These are phyloP conservation scores for Polytolypa hystricis DNA, from an alignment of 2,329 filamentous ascomycete species.

Conservation along the genomic window DNA sequence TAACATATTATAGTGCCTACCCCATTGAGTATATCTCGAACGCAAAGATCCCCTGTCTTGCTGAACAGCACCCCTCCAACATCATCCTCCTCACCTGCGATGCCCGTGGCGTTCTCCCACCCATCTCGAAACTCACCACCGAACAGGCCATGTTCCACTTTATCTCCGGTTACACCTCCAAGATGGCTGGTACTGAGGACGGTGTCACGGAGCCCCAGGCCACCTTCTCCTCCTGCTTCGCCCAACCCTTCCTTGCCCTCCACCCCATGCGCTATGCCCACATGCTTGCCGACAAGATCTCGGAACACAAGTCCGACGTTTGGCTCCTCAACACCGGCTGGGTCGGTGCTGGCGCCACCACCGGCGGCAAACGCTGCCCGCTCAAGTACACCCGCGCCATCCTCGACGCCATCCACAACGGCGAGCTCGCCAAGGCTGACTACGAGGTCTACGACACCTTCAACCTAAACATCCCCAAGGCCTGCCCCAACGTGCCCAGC, in stretches of 20 bases:
- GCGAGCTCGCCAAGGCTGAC: constrained; percentile 82
- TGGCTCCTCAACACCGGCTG: constrained; percentile 98
- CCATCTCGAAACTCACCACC: constrained; percentile 90
- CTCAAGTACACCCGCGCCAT: constrained; percentile 98
- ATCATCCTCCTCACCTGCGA: constrained; percentile 98
- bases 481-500: constrained; percentile 74
- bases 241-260: constrained; percentile 94
- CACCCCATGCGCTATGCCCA: constrained; percentile 98
- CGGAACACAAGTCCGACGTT: constrained; percentile 85
- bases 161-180: constrained; percentile 98
- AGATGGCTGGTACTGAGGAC: constrained; percentile 99
- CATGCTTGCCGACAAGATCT: constrained; percentile 98
- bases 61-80: constrained; percentile 80
- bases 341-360: constrained; percentile 83
- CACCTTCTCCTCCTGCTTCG: constrained; percentile 98
- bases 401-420: constrained; percentile 93
- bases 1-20: constrained; percentile 55
- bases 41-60: constrained; percentile 95
- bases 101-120: constrained; percentile 89
- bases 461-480: constrained; percentile 91
- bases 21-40: constrained; percentile 98
- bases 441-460: constrained; percentile 95
- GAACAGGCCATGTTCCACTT: constrained; percentile 99
- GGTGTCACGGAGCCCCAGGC: constrained; percentile 95
- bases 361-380: constrained; percentile 91